Evolutionary conservation across 2,329 filamentous ascomycete species (phyloP), one percentile per base, ranked within the genome.

Genomic region (Calonectria leucothoes): DNA sequence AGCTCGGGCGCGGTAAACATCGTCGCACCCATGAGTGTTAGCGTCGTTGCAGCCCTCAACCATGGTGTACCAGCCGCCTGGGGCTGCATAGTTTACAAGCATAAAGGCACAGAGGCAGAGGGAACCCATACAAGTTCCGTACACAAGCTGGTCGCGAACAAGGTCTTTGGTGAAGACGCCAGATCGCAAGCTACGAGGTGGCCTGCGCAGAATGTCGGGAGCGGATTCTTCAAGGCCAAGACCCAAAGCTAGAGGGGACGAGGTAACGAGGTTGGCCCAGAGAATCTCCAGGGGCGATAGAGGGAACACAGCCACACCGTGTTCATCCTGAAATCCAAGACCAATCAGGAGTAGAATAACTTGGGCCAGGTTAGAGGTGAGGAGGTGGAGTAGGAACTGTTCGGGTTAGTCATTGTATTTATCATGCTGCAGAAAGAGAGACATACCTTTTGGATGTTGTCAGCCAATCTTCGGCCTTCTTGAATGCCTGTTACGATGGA

Each of bases 261-360:
- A 94, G 1, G 93, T 95, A 67, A 94, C 89, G 80, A 95, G 91
- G 81, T 94, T 95, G 75, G 93, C 92, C 93, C 93, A 95, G 37
- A 95, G 89, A 79, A 94, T 94, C 80, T 95, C 93, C 5, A 95
- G 88, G 0, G 93, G 93, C 0, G 92, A 92, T 17, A 95, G 87
- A 0, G 93, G 93, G 80, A 94, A 94, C 17, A 94, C 91, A 0
- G 92, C 93, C 20, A 91, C 84, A 15, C 86, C 85, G 2, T 86
- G 81, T 0, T 75, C 76, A 78, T 94, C 93, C 82, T 93, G 92
- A 86, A 94, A 94, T 0, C 89, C 89, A 6, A 95, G 89, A 63
- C 92, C 93, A 67, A 94, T 90, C 23, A 95, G 88, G 15, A 95
- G 87, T 0, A 93, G 88, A 75, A 93, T 85, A 8, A 94, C 93